A percentile compares a stretch with the other conserved stretches of the same genome.
phyloP scores from a whole-genome alignment of 345 rosid genomes.

The Linum usitatissimum region DNA sequence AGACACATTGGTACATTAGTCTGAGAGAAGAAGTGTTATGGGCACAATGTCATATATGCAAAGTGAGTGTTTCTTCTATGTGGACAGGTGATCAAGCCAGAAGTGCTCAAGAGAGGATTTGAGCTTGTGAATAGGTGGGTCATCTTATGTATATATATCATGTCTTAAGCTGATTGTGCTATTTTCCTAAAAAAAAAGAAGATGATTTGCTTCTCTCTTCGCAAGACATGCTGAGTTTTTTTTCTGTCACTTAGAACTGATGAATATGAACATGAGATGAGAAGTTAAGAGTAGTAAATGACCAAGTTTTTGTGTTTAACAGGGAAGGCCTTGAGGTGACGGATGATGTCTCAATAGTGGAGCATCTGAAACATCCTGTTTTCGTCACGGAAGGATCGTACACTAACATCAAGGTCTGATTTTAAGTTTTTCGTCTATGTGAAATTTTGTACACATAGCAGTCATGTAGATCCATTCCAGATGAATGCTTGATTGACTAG shows the following conservation, averaged over 20 bases:
- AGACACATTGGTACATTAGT: not conserved
- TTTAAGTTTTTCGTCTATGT: not conserved
- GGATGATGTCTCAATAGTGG: conserved; percentile 88
- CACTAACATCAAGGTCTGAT: conserved; percentile 74
- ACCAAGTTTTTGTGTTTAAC: conserved; percentile 10
- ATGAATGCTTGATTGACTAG: not conserved
- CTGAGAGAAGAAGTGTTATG: not conserved
- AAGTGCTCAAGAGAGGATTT: conserved; percentile 69
- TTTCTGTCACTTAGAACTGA: not conserved
- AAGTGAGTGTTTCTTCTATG: not conserved
- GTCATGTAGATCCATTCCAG: not conserved
- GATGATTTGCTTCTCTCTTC: not conserved
- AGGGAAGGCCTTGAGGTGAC: conserved; percentile 88
- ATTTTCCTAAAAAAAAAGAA: not conserved
- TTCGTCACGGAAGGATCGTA: conserved; percentile 83
- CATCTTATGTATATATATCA: conserved; percentile 5
- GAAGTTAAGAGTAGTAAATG: not conserved
- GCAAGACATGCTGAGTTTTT: not conserved
- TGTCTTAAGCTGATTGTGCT: not conserved
- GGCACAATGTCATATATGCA: conserved; percentile 2
- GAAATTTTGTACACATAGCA: too few relatives aligned
- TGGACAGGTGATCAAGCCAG: conserved; percentile 67
- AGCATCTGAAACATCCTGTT: conserved; percentile 83
- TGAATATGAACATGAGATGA: too few relatives aligned
- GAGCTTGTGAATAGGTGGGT: conserved; percentile 72